Evolutionary conservation across 1,139 yeast species (phyloP), one percentile per base, ranked within the genome.

Genomic region (Yarrowia galli): DNA sequence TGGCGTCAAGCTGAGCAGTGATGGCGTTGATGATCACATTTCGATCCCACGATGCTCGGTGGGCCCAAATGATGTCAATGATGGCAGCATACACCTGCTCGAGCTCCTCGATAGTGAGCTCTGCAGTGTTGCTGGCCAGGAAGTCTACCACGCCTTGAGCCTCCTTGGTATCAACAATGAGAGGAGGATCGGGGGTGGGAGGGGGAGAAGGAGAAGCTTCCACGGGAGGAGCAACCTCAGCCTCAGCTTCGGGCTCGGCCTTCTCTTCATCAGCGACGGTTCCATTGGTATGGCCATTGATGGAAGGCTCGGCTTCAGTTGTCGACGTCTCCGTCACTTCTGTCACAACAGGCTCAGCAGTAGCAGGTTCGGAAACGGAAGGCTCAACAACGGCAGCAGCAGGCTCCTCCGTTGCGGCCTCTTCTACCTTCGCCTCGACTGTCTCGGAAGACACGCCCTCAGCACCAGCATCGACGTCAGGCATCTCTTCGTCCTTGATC

Each of bases 21-120:
- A 76, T 71, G 60, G 68, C 67, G 13, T 68, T 70, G 20, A 76
- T 67, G 70, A 79, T 75, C 4, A 68, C 72, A 16, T 83, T 79
- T 72, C 92, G 88, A 74, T 92, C 86, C 91, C 97, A 88, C 8
- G 79, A 76, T 65, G 81, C 78, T 67, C 97, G 82, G 71, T 86
- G 85, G 13, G 81, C 79, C 97, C 98, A 95, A 3, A 91, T 83
- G 16, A 88, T 81, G 67, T 90, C 95, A 81, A 91, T 86, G 64
- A 92, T 76, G 61, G 83, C 82, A 5, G 98, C 88, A 81, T 89
- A 89, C 16, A 89, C 78, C 64, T 85, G 85, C 77, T 95, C 98
- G 48, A 95, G 80, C 69, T 83, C 81, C 69, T 91, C 96, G n/a
- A 95, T 82, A 3, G 87, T 84, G 71, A 81, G 82, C 23, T 81